These are phyloP conservation scores for Alternaria sp. DNA, from an alignment of 2,329 filamentous ascomycete genomes.

Conservation along the genomic window DNA sequence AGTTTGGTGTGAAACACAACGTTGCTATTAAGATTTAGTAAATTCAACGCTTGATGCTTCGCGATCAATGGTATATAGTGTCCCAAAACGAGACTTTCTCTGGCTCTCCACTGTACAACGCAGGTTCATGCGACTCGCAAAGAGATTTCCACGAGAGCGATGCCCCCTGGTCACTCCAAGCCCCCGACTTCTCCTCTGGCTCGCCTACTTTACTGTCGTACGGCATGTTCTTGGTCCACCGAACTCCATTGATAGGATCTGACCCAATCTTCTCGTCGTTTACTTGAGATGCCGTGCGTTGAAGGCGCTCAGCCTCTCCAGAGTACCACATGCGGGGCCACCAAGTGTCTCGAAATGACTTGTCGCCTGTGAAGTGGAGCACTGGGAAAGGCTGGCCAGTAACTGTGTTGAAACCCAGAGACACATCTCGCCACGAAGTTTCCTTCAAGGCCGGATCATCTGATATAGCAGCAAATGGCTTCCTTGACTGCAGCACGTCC, in stretches of 20 bases:
- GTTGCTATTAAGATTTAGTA: not conserved
- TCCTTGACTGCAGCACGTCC: not conserved
- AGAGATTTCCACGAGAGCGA: not conserved
- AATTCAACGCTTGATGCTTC: not conserved
- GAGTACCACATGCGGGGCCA: slow-evolving; percentile 1
- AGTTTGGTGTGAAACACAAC: not conserved
- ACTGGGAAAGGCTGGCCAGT: not conserved
- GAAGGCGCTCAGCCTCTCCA: not conserved
- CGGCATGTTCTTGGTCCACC: not conserved
- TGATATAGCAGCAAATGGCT: not conserved
- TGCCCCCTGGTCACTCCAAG: not conserved
- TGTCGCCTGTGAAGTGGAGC: slow-evolving; percentile 2
- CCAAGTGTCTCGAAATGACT: not conserved
- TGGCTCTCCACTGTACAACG: not conserved
- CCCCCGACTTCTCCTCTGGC: not conserved
- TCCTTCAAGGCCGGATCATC: not conserved
- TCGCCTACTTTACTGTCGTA: not conserved
- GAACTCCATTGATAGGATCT: not conserved
- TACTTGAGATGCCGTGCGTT: not conserved
- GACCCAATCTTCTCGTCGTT: not conserved
- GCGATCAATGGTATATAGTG: not conserved
- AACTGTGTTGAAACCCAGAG: slow-evolving; percentile 1
- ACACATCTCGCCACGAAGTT: not conserved
- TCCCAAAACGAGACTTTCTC: not conserved
- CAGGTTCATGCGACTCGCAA: not conserved